Percentiles rank a stretch among this genome's conserved stretches.
Evolutionary conservation across 2,329 filamentous ascomycete species (phyloP).

Genomic region (Aureobasidium sp.): DNA sequence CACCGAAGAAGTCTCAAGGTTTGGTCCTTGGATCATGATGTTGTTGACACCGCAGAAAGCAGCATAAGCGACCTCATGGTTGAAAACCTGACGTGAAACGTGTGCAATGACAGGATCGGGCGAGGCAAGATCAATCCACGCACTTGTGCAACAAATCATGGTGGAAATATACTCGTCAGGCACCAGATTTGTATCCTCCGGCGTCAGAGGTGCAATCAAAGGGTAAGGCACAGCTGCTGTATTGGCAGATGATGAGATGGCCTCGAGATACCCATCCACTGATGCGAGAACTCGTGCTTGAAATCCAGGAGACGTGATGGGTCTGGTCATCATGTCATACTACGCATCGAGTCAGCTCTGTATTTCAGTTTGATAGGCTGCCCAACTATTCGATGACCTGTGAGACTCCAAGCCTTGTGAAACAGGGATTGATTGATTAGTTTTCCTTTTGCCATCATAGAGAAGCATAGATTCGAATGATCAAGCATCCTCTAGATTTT

Average conservation of each 20-base stretch:
- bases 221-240: conserved; percentile 37
- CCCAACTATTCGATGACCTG: no score
- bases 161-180: conserved; percentile 64
- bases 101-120: conserved; percentile 74
- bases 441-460: no score
- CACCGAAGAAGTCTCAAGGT: conserved; percentile 48
- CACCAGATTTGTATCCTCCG: conserved; percentile 69
- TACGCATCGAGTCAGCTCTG: no score
- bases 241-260: conserved; percentile 29
- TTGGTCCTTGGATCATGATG: conserved; percentile 74
- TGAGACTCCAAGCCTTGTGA: no score
- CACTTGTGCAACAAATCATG: conserved; percentile 71
- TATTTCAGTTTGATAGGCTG: no score
- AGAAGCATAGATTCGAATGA: no score
- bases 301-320: conserved; percentile 70
- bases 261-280: conserved; percentile 49
- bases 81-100: conserved; percentile 82
- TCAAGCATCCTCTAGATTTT: no score
- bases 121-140: conserved; percentile 88
- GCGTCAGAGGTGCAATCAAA: conserved; percentile 58
- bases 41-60: conserved; percentile 88
- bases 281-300: conserved; percentile 59
- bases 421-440: no score
- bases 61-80: conserved; percentile 87
- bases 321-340: conserved; percentile 74